These are phyloP conservation scores for Stylonectria norvegica DNA, from an alignment of 2,329 filamentous ascomycete species.

Conservation along the genomic window DNA sequence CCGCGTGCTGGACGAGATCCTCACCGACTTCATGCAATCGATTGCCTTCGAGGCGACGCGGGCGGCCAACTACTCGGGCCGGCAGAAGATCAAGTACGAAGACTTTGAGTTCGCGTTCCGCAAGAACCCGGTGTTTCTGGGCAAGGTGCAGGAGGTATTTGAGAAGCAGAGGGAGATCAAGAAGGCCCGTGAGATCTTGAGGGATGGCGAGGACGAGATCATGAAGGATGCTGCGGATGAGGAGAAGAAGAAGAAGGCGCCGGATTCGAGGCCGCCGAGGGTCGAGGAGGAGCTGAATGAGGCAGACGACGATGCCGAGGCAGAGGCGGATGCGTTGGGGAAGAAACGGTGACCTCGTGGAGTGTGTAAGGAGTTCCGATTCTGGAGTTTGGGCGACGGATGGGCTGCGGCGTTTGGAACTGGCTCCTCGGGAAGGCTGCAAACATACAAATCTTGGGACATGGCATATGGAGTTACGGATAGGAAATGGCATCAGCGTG, in stretches of 20 bases:
- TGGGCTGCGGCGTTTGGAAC: neutral
- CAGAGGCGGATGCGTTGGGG: constrained; percentile 38
- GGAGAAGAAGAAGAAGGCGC: constrained; percentile 37
- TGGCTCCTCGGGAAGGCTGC: neutral
- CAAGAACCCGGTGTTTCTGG: constrained; percentile 78
- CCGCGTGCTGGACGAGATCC: constrained; percentile 86
- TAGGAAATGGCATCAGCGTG: constrained; percentile 7
- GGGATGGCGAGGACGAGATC: constrained; percentile 61
- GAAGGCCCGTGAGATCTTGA: constrained; percentile 72
- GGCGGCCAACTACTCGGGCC: constrained; percentile 78
- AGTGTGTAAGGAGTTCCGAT: neutral
- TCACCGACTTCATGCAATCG: constrained; percentile 95
- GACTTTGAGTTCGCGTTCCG: constrained; percentile 95
- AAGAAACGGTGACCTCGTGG: constrained; percentile 33
- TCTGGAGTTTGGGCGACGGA: neutral
- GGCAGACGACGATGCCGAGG: constrained; percentile 49
- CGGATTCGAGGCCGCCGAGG: constrained; percentile 23
- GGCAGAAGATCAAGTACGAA: constrained; percentile 96
- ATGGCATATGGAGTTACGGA: constrained; percentile 11
- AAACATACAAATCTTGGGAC: neutral
- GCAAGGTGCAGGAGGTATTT: constrained; percentile 83
- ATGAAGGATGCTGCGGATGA: constrained; percentile 50
- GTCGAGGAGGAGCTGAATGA: constrained; percentile 52
- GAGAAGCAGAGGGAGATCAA: constrained; percentile 87
- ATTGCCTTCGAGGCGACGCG: constrained; percentile 86